A percentile compares a stretch with the other conserved stretches of the same genome.
Evolutionary conservation across 2,329 filamentous ascomycete genomes (phyloP).

Genomic region (Paracorniculantispora psalliotae): DNA sequence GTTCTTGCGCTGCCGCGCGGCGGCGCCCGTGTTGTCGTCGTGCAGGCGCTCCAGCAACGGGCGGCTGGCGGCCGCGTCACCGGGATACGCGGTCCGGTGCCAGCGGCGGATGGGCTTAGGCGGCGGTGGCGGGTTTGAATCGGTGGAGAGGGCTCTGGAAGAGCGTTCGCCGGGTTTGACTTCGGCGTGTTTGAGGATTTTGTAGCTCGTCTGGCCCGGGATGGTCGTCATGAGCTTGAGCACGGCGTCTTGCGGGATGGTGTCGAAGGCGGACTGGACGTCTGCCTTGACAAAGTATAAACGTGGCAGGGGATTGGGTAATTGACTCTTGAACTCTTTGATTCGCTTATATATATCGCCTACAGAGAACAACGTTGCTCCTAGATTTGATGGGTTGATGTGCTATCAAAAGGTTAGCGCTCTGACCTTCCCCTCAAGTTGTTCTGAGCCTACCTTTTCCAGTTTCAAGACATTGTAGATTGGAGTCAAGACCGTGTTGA

Average conservation of each 20-base stretch:
- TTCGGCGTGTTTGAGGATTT: conserved; percentile 69
- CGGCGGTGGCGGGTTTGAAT: no score
- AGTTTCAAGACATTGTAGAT: conserved; percentile 72
- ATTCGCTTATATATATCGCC: conserved; percentile 73
- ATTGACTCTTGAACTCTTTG: conserved; percentile 57
- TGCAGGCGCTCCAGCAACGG: conserved; percentile 44
- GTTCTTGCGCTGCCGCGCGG: conserved; percentile 49
- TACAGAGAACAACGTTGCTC: conserved; percentile 75
- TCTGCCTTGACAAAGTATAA: conserved; percentile 92
- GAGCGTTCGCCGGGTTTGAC: conserved; percentile 46
- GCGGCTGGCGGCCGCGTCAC: conserved; percentile 34
- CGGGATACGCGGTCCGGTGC: conserved; percentile 45
- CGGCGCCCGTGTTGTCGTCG: conserved; percentile 14
- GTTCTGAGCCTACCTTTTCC: conserved; percentile 56
- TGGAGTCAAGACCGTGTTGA: conserved; percentile 57
- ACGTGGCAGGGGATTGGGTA: conserved; percentile 35
- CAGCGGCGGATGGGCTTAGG: conserved; percentile 44
- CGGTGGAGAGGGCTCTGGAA: no score
- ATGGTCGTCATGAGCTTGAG: conserved; percentile 59
- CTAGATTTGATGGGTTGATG: conserved; percentile 57
- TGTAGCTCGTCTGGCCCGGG: conserved; percentile 57
- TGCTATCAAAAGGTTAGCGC: conserved; percentile 23
- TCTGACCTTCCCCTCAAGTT: no score
- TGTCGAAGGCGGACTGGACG: conserved; percentile 89
- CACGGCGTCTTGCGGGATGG: conserved; percentile 77